Conservation (phyloP, 1,284 basidiomycete genomes). For the Puccinia coronata region DNA sequence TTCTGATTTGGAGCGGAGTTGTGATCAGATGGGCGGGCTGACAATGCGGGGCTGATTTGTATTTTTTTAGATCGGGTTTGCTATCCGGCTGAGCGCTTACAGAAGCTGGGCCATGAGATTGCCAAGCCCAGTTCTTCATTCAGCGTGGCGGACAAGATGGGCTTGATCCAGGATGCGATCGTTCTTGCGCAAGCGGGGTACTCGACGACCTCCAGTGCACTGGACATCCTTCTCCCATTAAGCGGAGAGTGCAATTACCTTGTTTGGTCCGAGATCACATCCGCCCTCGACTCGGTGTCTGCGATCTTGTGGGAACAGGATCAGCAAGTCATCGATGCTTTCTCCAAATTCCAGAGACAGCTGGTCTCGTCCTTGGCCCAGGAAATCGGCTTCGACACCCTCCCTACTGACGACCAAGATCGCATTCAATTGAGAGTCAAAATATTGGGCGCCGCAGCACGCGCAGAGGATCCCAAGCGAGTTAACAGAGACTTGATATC, state of each 20-base stretch:
- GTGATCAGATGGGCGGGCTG: not conserved
- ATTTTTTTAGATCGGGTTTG: constrained; percentile 76
- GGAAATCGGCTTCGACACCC: constrained; percentile 48
- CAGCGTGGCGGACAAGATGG: constrained; percentile 80
- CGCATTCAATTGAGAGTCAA: constrained; percentile 45
- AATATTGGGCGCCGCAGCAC: constrained; percentile 45
- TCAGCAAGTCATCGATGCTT: constrained; percentile 31
- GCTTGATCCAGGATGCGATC: constrained; percentile 77
- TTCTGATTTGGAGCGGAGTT: not conserved
- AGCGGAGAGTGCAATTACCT: constrained; percentile 53
- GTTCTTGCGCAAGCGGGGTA: constrained; percentile 79
- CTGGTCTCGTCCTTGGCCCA: constrained; percentile 31
- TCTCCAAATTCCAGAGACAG: constrained; percentile 29
- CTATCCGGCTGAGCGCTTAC: constrained; percentile 78
- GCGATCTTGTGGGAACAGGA: constrained; percentile 42
- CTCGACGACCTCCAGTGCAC: constrained; percentile 72
- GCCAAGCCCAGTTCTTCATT: constrained; percentile 69
- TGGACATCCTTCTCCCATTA: constrained; percentile 66
- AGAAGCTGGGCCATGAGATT: constrained; percentile 76
- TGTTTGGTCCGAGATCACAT: constrained; percentile 46
- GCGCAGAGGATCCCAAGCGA: constrained; percentile 66
- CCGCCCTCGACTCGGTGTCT: constrained; percentile 30
- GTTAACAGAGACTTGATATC: not conserved
- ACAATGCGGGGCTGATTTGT: too few species aligned
- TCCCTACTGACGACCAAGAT: constrained; percentile 42